A percentile compares a stretch with the other conserved stretches of the same genome.
phyloP scores from a whole-genome alignment of 306 rosid species.

The Pachyrhizus erosus region DNA sequence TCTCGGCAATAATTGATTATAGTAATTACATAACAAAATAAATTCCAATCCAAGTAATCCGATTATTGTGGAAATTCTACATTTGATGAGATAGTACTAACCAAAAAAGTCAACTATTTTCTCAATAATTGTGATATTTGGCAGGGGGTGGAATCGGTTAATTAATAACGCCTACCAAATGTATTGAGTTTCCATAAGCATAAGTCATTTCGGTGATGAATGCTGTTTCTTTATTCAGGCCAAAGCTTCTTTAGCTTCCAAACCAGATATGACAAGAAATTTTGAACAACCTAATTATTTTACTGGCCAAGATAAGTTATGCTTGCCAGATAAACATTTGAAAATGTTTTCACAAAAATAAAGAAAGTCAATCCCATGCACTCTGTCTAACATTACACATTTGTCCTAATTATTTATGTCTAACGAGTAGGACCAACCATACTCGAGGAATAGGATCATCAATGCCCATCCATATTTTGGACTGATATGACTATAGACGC shows the following conservation, averaged over 20 bases:
- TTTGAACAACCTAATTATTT: slow-evolving; percentile 36
- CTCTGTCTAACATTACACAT: slow-evolving; percentile 33
- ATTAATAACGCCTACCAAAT: not conserved
- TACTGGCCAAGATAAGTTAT: slow-evolving; percentile 27
- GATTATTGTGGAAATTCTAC: not conserved
- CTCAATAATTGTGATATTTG: not conserved
- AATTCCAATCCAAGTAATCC: not conserved
- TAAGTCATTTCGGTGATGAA: not conserved
- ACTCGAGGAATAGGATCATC: not conserved
- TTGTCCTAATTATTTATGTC: slow-evolving; percentile 32
- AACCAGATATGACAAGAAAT: not conserved
- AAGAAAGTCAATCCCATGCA: slow-evolving; percentile 28
- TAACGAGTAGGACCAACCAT: slow-evolving; percentile 35
- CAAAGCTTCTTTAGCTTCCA: slow-evolving; percentile 6
- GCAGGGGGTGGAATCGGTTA: not conserved
- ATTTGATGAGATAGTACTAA: not conserved
- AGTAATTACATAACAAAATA: not conserved
- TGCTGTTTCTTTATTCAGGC: not conserved
- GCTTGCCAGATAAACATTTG: slow-evolving; percentile 41
- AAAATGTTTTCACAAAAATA: not conserved
- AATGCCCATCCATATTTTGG: not conserved
- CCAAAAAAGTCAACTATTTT: not conserved
- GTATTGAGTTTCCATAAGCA: not conserved
- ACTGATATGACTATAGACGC: not conserved
- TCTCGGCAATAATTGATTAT: not conserved